Base-by-base conservation (phyloP, 2,329 filamentous ascomycete species). In the Paradendryphiella salina region DNA sequence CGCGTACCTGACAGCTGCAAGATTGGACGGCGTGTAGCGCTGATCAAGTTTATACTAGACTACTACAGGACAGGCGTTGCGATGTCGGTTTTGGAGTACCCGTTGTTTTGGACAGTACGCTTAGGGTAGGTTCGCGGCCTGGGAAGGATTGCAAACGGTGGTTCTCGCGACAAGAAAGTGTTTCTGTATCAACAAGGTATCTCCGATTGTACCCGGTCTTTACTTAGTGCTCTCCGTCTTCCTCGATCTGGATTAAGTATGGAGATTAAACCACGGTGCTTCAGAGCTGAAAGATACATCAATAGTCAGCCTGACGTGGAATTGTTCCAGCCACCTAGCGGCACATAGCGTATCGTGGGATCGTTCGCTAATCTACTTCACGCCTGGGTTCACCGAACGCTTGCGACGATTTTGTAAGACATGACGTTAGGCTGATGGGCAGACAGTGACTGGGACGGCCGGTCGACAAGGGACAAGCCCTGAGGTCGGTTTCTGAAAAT, bases 1-100 rank as follows among this genome's bases (percentile, higher is more conserved):
- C 50, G 50, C 45, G 50, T 52, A 52, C 50, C 50, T 52, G 50
- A 43, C 45, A 48, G 44, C 37, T 33, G 29, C 32, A 21, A 47
- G 33, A 23, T 32, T 29, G 20, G 36, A 17, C 44, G 14, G 29
- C 5, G 23, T 23, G 11, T 37, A 17, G 47, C 14, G 41, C 29
- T n/a, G 13, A 29, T 35, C 15, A 17, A 4, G 23, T 35, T 23
- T 10, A 4, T 32, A 14, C 43, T 47, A 36, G 34, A 14, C 48
- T 36, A 20, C 26, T 7, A 15, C 14, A 11, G 15, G 48, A 20
- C 15, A 41, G 31, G 36, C 38, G 14, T 17, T 14, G 28, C 17
- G 40, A 32, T 38, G 35, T 11, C 18, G 34, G 33, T 31, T 15
- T 7, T 35, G 20, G 9, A 31, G 13, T 39, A n/a, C 43, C 32